Evolutionary conservation across 495 filamentous ascomycete genomes (phyloP), one percentile per base, ranked within the genome.

Genomic region (Aspergillus haitiensis): DNA sequence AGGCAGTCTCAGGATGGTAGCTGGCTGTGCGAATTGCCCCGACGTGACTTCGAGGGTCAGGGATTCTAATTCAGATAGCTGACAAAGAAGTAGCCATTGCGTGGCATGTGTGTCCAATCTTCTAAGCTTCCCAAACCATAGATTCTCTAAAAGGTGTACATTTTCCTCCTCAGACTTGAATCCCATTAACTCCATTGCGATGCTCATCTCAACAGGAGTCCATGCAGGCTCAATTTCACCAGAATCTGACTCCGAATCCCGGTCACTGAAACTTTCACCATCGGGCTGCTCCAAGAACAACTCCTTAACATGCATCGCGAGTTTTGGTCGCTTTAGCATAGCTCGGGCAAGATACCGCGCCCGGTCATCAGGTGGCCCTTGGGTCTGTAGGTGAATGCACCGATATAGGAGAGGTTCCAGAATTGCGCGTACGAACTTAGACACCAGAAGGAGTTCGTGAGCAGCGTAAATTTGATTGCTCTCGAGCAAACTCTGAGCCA

Each of bases 341-440:
- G 55, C 7, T 13, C 55, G 27, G 27, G 12, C 47, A 12, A 56
- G 15, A 36, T 7, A 8, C 7, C 3, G 31, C 11, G 32, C 11
- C 45, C 42, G 39, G 13, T 6, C n/a, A n/a, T 49, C 15, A 34
- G 44, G 7, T 7, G 52, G n/a, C 21, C 35, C 34, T n/a, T 31
- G 18, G 1, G 16, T 47, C 39, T 42, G 8, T 15, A 47, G 44
- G 44, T 47, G 5, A 34, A 50, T 40, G 13, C 13, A 36, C 7
- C 45, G 11, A 50, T 50, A 51, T 12, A 58, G 15, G 10, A 58
- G n/a, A 6, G 45, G 46, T 6, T 51, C 55, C 9, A 51, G 45
- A 37, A 50, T 39, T 27, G 45, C 33, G 16, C 18, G 34, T 8
- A 42, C 45, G 15, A 18, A 2, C 7, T 13, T 50, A 12, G 55